Percentiles rank a stretch among this genome's conserved stretches.
Evolutionary conservation across 2,329 filamentous ascomycete genomes (phyloP).

Genomic region (Cadophora sp.): DNA sequence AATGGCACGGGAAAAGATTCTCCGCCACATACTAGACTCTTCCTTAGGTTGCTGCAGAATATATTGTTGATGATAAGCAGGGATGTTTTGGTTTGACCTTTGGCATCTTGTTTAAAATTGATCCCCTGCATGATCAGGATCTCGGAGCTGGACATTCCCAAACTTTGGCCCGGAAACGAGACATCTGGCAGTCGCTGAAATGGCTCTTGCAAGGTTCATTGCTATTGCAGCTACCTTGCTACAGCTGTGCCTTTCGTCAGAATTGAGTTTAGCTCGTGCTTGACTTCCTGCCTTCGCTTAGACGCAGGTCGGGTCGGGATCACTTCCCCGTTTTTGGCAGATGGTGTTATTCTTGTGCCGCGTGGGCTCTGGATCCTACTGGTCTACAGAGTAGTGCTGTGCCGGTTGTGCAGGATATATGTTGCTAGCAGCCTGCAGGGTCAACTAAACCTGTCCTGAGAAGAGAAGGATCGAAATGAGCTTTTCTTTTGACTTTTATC

Average conservation of each 20-base stretch:
- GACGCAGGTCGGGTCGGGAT: not conserved
- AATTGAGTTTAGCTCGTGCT: not conserved
- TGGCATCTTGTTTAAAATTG: not conserved
- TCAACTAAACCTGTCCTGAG: not conserved
- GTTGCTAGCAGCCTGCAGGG: not conserved
- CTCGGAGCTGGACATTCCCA: not conserved
- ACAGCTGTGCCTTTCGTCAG: not conserved
- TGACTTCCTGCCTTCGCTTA: not conserved
- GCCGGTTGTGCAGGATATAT: not conserved
- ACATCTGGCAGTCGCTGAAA: not conserved
- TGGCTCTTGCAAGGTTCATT: not conserved
- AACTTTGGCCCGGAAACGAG: not conserved
- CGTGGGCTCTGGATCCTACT: not conserved
- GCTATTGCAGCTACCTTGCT: not conserved
- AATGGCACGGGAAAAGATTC: not conserved
- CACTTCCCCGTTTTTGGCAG: slow-evolving; percentile 5
- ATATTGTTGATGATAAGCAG: slow-evolving; percentile 4
- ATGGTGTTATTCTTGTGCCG: not conserved
- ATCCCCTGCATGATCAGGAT: not conserved
- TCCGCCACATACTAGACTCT: not conserved
- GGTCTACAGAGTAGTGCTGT: not conserved
- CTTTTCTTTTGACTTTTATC: not conserved
- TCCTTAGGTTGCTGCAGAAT: not conserved
- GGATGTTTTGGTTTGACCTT: not conserved
- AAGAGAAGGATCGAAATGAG: not conserved